phyloP scores from a whole-genome alignment of 2,329 filamentous ascomycete genomes.

The Alternaria gansuensis region DNA sequence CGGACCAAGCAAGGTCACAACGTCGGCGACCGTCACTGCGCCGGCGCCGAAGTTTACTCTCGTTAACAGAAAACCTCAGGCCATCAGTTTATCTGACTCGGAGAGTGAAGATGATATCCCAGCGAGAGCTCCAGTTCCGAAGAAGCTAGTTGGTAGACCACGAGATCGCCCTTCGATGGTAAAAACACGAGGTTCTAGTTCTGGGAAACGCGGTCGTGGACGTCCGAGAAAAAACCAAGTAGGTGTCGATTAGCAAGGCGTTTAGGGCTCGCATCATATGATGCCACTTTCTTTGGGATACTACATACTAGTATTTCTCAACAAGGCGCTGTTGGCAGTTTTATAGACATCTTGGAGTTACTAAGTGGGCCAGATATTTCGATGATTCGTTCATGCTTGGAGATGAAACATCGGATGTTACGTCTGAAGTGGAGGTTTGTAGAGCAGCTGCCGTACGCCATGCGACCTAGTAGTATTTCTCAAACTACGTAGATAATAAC shows the following conservation, averaged over 20 bases:
- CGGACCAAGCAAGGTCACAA: constrained; percentile 22
- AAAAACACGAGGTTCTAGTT: constrained; percentile 34
- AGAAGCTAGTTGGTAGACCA: constrained; percentile 31
- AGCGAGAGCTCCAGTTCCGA: constrained; percentile 37
- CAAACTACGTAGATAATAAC: not conserved
- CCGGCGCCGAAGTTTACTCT: constrained; percentile 31
- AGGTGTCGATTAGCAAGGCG: not conserved
- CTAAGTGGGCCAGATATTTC: not conserved
- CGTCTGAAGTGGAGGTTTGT: not conserved
- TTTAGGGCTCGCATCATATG: not conserved
- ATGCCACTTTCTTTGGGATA: not conserved
- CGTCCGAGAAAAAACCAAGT: constrained; percentile 40
- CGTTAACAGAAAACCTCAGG: constrained; percentile 31
- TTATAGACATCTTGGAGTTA: not conserved
- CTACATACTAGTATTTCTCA: constrained; percentile 2
- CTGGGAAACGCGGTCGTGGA: constrained; percentile 36
- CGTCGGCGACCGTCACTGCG: constrained; percentile 21
- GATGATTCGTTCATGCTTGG: not conserved
- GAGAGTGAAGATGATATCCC: constrained; percentile 49
- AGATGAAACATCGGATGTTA: not conserved
- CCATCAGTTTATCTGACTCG: constrained; percentile 37
- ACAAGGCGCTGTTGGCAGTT: not conserved
- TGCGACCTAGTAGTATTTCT: not conserved
- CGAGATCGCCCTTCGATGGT: constrained; percentile 33
- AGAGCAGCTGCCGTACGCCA: not conserved